A percentile compares a stretch with the other conserved stretches of the same genome.
Evolutionary conservation across 78 protist species (phyloP).

Genomic region (Speleostelium caveatum): DNA sequence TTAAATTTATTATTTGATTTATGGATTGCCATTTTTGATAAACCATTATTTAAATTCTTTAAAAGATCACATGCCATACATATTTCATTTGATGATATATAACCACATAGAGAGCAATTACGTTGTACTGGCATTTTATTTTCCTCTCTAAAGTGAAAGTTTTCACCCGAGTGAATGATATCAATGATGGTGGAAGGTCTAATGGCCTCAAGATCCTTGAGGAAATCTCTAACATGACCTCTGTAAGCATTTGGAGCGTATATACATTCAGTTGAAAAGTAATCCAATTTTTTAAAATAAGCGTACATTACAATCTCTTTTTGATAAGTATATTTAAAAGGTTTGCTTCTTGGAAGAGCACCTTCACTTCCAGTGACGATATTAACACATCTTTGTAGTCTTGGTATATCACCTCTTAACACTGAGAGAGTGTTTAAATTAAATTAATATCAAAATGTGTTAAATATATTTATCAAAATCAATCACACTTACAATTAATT

Average conservation of each 20-base stretch:
- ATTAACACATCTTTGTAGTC: slow-evolving; percentile 87
- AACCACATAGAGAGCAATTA: slow-evolving; percentile 85
- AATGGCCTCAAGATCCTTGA: slow-evolving; percentile 86
- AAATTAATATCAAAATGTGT: neutral
- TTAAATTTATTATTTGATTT: neutral
- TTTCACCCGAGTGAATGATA: slow-evolving; percentile 75
- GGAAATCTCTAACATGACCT: slow-evolving; percentile 89
- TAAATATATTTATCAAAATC: neutral
- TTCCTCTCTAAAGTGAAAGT: slow-evolving; percentile 46
- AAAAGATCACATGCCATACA: slow-evolving; percentile 92
- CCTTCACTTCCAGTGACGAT: slow-evolving; percentile 88
- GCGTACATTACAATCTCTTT: slow-evolving; percentile 96
- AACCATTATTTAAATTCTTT: slow-evolving; percentile 85
- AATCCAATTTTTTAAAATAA: slow-evolving; percentile 87
- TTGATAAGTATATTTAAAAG: slow-evolving; percentile 93
- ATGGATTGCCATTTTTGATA: too few relatives aligned
- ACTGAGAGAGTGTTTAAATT: slow-evolving; percentile 44
- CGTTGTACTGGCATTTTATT: slow-evolving; percentile 75
- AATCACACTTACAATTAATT: slow-evolving; percentile 85
- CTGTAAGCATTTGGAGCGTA: slow-evolving; percentile 92
- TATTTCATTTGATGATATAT: slow-evolving; percentile 76
- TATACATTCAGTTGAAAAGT: slow-evolving; percentile 91
- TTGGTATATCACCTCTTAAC: slow-evolving; percentile 91
- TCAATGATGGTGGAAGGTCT: slow-evolving; percentile 82
- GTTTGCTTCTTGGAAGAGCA: slow-evolving; percentile 90